Conservation (phyloP, 1,139 yeast genomes). For the Yamadazyma diospyri region DNA sequence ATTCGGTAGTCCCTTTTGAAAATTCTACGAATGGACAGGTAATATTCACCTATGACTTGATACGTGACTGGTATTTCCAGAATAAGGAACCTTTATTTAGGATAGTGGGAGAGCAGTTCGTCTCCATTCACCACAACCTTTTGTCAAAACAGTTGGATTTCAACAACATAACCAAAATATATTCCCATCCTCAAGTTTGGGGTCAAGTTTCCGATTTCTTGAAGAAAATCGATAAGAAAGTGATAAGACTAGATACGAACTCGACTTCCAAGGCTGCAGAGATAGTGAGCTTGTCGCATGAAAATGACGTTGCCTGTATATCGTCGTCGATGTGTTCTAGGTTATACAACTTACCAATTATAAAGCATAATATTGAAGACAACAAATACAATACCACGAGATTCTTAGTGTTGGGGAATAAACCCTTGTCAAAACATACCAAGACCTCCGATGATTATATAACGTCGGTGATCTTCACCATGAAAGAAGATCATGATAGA, state of each 20-base stretch:
- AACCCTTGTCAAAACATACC: constrained; percentile 8
- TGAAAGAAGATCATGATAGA: constrained; percentile 45
- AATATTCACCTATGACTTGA: constrained; percentile 74
- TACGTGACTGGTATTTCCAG: constrained; percentile 58
- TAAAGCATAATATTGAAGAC: constrained; percentile 63
- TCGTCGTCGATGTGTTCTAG: constrained; percentile 59
- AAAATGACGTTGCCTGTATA: constrained; percentile 43
- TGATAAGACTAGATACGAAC: constrained; percentile 58
- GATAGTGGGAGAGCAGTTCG: constrained; percentile 77
- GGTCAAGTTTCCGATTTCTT: constrained; percentile 73
- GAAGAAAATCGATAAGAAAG: constrained; percentile 27
- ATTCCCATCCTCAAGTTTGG: constrained; percentile 98
- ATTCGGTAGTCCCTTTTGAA: constrained; percentile 87
- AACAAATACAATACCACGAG: constrained; percentile 75
- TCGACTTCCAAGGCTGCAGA: constrained; percentile 88
- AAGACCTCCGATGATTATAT: constrained; percentile 18
- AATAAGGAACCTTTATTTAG: constrained; percentile 29
- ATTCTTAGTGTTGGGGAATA: constrained; percentile 61
- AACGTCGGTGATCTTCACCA: constrained; percentile 63
- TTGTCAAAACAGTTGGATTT: constrained; percentile 45
- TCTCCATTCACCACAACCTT: constrained; percentile 76
- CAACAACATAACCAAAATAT: constrained; percentile 50
- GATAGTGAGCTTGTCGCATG: constrained; percentile 42
- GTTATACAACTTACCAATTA: constrained; percentile 57
- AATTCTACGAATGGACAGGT: constrained; percentile 96